Conservation (phyloP, 257 asterid species). For the Fraxinus americana region DNA sequence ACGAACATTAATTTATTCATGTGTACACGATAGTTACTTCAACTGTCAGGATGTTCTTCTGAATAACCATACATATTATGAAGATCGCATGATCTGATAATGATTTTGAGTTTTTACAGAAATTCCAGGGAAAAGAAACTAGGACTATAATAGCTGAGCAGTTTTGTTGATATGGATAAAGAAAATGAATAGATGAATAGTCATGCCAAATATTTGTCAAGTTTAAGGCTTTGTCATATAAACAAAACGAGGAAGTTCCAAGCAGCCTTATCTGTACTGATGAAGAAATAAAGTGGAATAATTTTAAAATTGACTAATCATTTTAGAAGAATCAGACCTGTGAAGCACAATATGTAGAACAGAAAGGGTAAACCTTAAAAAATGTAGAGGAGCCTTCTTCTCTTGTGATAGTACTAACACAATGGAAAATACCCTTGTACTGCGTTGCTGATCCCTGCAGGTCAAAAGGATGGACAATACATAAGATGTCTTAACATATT, state of each 20-base stretch:
- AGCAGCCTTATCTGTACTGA: background rate
- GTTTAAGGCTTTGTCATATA: background rate
- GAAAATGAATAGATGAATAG: too few relatives aligned
- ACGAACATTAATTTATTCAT: too few relatives aligned
- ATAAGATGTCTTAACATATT: background rate
- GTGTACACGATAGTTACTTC: too few relatives aligned
- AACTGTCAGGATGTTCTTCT: too few relatives aligned
- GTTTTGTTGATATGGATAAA: too few relatives aligned
- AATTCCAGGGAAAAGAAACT: too few relatives aligned
- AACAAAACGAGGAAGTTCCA: background rate
- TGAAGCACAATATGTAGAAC: slow-evolving; percentile 13
- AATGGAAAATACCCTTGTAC: slow-evolving; percentile 54
- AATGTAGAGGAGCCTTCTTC: slow-evolving; percentile 66
- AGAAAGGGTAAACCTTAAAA: slow-evolving; percentile 44
- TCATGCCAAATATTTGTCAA: background rate
- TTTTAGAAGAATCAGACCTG: background rate
- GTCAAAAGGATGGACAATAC: slow-evolving; percentile 4
- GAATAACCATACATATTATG: too few relatives aligned
- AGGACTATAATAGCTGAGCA: too few relatives aligned
- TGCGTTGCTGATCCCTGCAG: slow-evolving; percentile 64
- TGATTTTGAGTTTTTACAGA: too few relatives aligned
- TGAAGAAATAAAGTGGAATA: too few relatives aligned
- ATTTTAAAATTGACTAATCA: background rate
- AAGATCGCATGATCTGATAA: too few relatives aligned
- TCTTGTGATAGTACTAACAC: slow-evolving; percentile 45